phyloP scores from a whole-genome alignment of 768 basidiomycete species.

The Tylopilus subfusipes region DNA sequence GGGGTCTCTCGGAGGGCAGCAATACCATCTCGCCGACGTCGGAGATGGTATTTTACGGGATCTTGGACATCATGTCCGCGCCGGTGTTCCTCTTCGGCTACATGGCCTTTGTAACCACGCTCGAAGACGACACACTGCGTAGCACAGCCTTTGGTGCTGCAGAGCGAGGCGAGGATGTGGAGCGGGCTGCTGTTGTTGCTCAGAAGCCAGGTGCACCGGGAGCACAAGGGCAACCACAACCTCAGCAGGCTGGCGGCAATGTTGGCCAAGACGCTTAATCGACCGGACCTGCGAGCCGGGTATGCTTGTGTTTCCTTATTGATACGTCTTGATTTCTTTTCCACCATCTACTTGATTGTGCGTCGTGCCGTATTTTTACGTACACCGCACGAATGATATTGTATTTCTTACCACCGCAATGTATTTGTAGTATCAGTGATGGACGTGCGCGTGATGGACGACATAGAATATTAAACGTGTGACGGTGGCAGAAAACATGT shows the following conservation, averaged over 20 bases:
- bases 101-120: slow-evolving; percentile 15
- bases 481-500: too few relatives aligned
- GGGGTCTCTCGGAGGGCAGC: slow-evolving; percentile 52
- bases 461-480: not conserved
- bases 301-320: not conserved
- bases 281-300: too few relatives aligned
- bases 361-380: not conserved
- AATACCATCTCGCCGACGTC: slow-evolving; percentile 47
- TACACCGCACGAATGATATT: not conserved
- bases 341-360: not conserved
- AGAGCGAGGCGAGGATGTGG: not conserved
- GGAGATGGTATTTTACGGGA: slow-evolving; percentile 56
- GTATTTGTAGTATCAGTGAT: not conserved
- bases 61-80: slow-evolving; percentile 39
- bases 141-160: slow-evolving; percentile 9
- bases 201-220: too few relatives aligned
- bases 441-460: too few relatives aligned
- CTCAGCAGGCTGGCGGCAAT: not conserved
- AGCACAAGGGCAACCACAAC: not conserved
- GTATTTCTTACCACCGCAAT: not conserved
- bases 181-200: not conserved
- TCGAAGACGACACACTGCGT: not conserved
- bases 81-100: slow-evolving; percentile 37
- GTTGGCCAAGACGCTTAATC: not conserved
- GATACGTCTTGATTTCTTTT: not conserved